Conservation (phyloP, 306 rosid species). For the Vigna reflexopilosa region DNA sequence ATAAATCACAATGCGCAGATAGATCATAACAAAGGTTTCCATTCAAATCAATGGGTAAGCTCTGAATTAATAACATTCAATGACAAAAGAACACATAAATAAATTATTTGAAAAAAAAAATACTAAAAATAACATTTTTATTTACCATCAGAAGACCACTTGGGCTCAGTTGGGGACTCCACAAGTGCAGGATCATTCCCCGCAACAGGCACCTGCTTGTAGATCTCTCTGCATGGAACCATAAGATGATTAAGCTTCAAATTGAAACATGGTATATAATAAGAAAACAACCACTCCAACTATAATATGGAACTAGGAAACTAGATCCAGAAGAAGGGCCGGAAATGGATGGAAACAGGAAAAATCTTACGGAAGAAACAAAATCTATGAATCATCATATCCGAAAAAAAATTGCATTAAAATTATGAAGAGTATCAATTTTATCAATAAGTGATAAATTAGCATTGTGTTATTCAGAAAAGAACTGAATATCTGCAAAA, state of each 20-base stretch:
- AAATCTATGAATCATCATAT: conserved; percentile 21
- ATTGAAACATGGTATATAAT: conserved; percentile 26
- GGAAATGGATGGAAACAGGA: conserved; percentile 16
- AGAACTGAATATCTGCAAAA: conserved; percentile 21
- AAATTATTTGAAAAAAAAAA: not conserved
- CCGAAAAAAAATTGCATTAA: conserved; percentile 20
- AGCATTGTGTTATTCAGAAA: conserved; percentile 6
- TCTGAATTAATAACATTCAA: conserved; percentile 24
- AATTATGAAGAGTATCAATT: conserved; percentile 20
- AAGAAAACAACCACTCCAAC: conserved; percentile 12
- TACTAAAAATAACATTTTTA: not conserved
- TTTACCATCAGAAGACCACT: conserved; percentile 90
- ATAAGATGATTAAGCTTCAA: conserved; percentile 33
- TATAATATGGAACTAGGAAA: conserved; percentile 15
- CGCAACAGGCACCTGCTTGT: conserved; percentile 71
- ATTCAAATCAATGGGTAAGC: conserved; percentile 23
- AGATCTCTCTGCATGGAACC: conserved; percentile 66
- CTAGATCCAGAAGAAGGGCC: not conserved
- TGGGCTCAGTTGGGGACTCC: conserved; percentile 95
- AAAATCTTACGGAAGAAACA: not conserved
- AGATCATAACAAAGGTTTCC: conserved; percentile 20
- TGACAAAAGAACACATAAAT: conserved; percentile 2
- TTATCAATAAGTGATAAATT: conserved; percentile 19
- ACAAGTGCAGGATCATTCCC: conserved; percentile 70
- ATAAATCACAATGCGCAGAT: conserved; percentile 23